These are phyloP conservation scores for Lichtheimia hyalospora DNA, from an alignment of 371 early-diverging fungal genomes.

Conservation along the genomic window DNA sequence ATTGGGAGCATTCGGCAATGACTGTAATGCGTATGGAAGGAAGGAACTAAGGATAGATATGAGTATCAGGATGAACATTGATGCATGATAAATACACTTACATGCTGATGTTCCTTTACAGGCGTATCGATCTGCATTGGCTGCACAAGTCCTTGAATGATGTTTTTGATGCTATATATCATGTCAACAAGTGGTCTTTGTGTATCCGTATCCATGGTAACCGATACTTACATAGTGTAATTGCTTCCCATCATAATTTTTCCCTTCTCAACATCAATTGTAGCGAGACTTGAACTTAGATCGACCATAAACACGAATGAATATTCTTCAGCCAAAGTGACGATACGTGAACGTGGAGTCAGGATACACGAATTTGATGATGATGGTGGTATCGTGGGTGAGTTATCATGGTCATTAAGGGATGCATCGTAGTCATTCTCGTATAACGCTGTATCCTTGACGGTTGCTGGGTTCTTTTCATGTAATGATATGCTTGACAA, in stretches of 20 bases:
- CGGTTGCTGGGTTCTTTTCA: background rate
- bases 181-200: background rate
- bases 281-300: constrained; percentile 68
- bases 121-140: constrained; percentile 19
- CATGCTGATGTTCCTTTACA: background rate
- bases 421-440: too few relatives aligned
- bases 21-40: constrained; percentile 71
- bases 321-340: constrained; percentile 56
- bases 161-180: constrained; percentile 16
- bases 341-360: constrained; percentile 69
- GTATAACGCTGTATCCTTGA: background rate
- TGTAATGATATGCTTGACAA: too few relatives aligned
- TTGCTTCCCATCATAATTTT: constrained; percentile 56
- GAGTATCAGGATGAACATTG: background rate
- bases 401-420: background rate
- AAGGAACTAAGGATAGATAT: constrained; percentile 34
- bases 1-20: constrained; percentile 72
- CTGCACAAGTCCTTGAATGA: constrained; percentile 28
- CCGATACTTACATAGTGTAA: constrained; percentile 46
- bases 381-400: background rate
- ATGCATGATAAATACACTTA: constrained; percentile 7
- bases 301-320: constrained; percentile 72
- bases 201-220: background rate
- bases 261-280: constrained; percentile 56
- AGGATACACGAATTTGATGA: constrained; percentile 32